Evolutionary conservation across 192 early-diverging fungal species (phyloP).

Genomic region (Coemansia sp.): DNA sequence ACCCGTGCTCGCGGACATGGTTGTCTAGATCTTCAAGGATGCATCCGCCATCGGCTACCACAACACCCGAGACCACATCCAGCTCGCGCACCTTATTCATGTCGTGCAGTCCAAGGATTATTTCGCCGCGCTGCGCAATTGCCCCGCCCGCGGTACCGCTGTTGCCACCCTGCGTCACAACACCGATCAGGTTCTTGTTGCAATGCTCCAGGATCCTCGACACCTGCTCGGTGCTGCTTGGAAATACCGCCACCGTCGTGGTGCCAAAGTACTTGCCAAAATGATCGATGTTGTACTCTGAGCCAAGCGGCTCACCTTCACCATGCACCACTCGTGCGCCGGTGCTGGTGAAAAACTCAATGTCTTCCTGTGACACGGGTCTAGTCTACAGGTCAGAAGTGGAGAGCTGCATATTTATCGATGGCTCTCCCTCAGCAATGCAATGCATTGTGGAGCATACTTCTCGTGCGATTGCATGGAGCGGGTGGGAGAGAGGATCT

Average conservation of each 20-base stretch:
- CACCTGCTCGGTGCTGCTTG: conserved; percentile 81
- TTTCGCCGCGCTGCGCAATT: conserved; percentile 89
- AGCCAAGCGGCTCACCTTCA: conserved; percentile 17
- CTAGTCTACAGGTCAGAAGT: no score
- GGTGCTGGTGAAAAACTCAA: conserved; percentile 29
- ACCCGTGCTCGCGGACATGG: conserved; percentile 76
- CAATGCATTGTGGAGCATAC: not conserved
- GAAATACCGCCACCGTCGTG: conserved; percentile 73
- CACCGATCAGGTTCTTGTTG: conserved; percentile 74
- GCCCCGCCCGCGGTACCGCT: conserved; percentile 93
- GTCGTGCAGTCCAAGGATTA: conserved; percentile 71
- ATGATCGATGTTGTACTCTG: conserved; percentile 71
- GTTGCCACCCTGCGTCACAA: conserved; percentile 97
- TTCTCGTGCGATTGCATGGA: not conserved
- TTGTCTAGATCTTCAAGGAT: conserved; percentile 86
- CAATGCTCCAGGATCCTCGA: conserved; percentile 83
- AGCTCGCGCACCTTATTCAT: conserved; percentile 80
- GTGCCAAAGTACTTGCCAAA: conserved; percentile 90
- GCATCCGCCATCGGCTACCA: conserved; percentile 88
- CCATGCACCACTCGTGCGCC: conserved; percentile 22
- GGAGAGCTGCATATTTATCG: no score
- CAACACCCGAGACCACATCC: conserved; percentile 74
- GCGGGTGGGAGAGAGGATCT: no score
- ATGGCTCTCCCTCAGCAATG: no score
- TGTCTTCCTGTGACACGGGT: conserved; percentile 24